Conservation (phyloP, 1,139 yeast species). For the Candida mesenterica region DNA sequence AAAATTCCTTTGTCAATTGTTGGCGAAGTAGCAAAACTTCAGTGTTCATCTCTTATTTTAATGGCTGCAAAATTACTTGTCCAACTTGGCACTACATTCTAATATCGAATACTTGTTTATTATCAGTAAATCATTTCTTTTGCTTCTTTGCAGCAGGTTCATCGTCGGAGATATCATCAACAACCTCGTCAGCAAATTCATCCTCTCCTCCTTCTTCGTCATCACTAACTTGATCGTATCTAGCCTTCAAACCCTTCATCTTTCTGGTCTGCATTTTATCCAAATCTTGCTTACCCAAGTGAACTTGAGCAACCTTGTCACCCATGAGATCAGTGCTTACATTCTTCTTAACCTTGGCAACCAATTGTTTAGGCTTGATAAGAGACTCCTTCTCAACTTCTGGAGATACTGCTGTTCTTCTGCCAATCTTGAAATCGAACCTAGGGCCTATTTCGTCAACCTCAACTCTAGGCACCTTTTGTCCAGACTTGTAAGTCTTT, state of each 20-base stretch:
- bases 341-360: constrained; percentile 84
- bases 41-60: no score
- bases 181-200: constrained; percentile 10
- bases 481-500: constrained; percentile 78
- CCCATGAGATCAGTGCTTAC: constrained; percentile 87
- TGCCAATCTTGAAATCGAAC: constrained; percentile 86
- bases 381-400: constrained; percentile 90
- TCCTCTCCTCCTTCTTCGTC: constrained; percentile 57
- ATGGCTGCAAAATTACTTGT: neutral
- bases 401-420: constrained; percentile 80
- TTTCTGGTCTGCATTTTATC: constrained; percentile 90
- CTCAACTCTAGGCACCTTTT: constrained; percentile 91
- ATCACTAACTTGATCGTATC: constrained; percentile 64
- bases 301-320: constrained; percentile 95
- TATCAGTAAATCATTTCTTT: constrained; percentile 18
- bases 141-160: constrained; percentile 39
- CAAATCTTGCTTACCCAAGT: constrained; percentile 93
- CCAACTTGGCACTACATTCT: neutral
- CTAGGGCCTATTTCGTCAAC: constrained; percentile 96
- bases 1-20: no score
- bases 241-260: constrained; percentile 95
- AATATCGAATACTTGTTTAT: neutral
- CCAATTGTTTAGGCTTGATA: constrained; percentile 78
- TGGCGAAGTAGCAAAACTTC: no score
- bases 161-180: constrained; percentile 15